Evolutionary conservation across 176 grass and related monocot genomes (phyloP).

Genomic region (Oryza officinalis): DNA sequence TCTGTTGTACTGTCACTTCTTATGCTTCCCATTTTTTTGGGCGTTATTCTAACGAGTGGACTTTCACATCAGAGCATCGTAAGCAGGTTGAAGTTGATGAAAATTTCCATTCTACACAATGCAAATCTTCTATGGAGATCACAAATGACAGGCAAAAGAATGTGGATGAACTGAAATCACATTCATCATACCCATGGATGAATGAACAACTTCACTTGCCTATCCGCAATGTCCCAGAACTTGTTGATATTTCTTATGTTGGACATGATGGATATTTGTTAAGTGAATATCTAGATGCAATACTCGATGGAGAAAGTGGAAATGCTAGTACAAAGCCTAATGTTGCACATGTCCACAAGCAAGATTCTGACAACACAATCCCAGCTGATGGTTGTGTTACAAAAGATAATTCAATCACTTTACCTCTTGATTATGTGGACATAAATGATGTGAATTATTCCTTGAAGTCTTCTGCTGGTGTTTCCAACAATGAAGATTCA

Average conservation of each 20-base stretch:
- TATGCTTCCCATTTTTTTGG: not conserved
- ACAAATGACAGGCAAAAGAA: constrained; percentile 17
- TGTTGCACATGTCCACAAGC: constrained; percentile 12
- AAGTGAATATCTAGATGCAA: not conserved
- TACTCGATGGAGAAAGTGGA: not conserved
- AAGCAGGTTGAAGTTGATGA: constrained; percentile 21
- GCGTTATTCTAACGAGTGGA: constrained; percentile 28
- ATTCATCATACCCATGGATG: not conserved
- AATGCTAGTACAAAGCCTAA: constrained; percentile 10
- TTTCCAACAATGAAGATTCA: constrained; percentile 23
- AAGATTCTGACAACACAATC: constrained; percentile 10
- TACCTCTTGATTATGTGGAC: constrained; percentile 25
- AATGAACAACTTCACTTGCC: constrained; percentile 4
- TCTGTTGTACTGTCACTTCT: not conserved
- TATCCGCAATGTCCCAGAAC: constrained; percentile 12
- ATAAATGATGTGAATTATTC: not conserved
- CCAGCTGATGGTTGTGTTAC: not conserved
- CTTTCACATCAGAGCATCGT: constrained; percentile 31
- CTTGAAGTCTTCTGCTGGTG: not conserved
- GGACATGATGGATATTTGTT: constrained; percentile 14
- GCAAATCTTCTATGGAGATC: constrained; percentile 28
- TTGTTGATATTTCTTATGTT: not conserved
- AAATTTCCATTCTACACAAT: constrained; percentile 34
- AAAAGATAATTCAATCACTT: constrained; percentile 6
- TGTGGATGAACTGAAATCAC: not conserved